These are phyloP conservation scores for Wickerhamiella vanderwaltii DNA, from an alignment of 805 yeast genomes.

Conservation along the genomic window DNA sequence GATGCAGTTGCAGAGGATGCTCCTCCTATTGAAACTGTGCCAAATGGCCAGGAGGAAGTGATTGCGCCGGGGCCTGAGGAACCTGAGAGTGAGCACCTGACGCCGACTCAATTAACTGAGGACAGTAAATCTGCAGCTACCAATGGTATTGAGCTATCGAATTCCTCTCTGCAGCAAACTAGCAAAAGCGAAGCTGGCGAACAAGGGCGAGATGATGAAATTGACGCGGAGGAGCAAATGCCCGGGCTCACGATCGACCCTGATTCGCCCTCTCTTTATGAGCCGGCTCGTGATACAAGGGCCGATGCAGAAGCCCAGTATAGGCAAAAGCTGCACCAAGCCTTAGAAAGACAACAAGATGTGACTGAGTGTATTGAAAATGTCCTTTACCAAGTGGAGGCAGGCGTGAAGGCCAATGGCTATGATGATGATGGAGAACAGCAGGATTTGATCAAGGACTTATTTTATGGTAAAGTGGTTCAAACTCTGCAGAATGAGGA, in stretches of 20 bases:
- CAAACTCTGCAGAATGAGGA: constrained; percentile 45
- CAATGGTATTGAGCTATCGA: too few relatives aligned
- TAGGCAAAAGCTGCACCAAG: constrained; percentile 9
- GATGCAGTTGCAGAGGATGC: too few relatives aligned
- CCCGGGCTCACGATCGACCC: background rate
- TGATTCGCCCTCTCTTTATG: background rate
- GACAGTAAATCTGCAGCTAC: too few relatives aligned
- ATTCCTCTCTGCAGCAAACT: too few relatives aligned
- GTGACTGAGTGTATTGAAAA: constrained; percentile 96
- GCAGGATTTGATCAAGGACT: constrained; percentile 59
- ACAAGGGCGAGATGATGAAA: background rate
- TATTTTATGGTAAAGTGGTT: constrained; percentile 77
- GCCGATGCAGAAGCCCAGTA: constrained; percentile 1
- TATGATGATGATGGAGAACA: constrained; percentile 69
- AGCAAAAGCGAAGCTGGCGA: background rate
- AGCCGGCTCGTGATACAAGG: background rate
- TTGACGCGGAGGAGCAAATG: background rate
- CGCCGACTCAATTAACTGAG: too few relatives aligned
- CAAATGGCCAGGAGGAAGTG: too few relatives aligned
- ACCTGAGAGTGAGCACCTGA: background rate
- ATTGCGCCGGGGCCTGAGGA: too few relatives aligned
- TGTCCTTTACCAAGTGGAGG: constrained; percentile 80
- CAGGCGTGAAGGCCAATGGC: constrained; percentile 59
- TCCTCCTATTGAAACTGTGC: background rate
- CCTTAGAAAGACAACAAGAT: constrained; percentile 64